Percentiles rank a stretch among this genome's conserved stretches.
Conservation (phyloP, 2,329 filamentous ascomycete species). For the Cryphonectria parasitica region DNA sequence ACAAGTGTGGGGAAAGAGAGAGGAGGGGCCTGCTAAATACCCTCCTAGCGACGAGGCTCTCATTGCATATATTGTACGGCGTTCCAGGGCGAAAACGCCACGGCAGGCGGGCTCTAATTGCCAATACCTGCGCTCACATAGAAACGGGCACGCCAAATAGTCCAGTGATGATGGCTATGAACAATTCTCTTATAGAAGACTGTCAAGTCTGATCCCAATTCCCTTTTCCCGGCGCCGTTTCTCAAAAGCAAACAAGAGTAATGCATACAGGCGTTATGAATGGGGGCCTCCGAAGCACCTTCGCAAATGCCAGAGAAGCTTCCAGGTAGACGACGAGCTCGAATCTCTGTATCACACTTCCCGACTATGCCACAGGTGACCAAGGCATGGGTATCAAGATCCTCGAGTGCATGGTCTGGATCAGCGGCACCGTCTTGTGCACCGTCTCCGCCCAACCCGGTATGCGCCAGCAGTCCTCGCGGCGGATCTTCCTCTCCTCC, state of each 20-base stretch:
- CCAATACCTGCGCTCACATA: not conserved
- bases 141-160: not conserved
- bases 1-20: not conserved
- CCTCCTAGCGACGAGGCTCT: constrained; percentile 16
- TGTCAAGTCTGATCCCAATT: not conserved
- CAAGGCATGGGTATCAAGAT: constrained; percentile 95
- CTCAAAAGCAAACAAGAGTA: constrained; percentile 4
- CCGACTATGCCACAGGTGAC: constrained; percentile 79
- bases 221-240: constrained; percentile 4
- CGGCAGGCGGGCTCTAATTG: not conserved
- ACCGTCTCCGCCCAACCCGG: constrained; percentile 97
- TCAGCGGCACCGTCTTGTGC: constrained; percentile 96
- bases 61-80: constrained; percentile 3
- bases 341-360: not conserved
- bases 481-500: constrained; percentile 85
- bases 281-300: not conserved
- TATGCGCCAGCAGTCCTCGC: constrained; percentile 93
- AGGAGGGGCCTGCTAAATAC: constrained; percentile 14
- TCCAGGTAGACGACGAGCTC: not conserved
- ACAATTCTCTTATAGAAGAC: not conserved
- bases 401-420: constrained; percentile 93
- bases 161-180: not conserved
- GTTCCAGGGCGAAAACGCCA: not conserved
- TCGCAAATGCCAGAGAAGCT: not conserved
- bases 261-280: not conserved